Conservation (phyloP, 202 grass and related monocot species). For the Saccharum hybrid region DNA sequence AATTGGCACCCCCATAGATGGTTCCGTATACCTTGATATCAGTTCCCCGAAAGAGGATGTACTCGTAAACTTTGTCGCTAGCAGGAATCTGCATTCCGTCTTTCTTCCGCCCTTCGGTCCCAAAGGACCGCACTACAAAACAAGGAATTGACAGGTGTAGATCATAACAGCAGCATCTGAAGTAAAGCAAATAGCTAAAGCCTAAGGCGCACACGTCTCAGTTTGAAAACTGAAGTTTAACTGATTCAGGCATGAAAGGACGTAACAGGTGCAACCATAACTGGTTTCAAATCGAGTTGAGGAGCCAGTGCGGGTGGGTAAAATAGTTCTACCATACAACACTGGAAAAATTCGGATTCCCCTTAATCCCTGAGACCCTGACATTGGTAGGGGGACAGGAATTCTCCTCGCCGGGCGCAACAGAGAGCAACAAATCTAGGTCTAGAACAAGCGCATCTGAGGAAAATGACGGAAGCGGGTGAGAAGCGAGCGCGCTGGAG, state of each 20-base stretch:
- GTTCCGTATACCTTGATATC: constrained; percentile 73
- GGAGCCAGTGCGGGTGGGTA: background rate
- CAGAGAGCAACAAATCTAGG: constrained; percentile 37
- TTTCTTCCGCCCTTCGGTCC: constrained; percentile 85
- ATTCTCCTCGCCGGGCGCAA: background rate
- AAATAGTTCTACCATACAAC: background rate
- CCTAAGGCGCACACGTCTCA: background rate
- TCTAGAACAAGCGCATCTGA: constrained; percentile 39
- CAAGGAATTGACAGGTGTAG: constrained; percentile 25
- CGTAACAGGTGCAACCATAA: background rate
- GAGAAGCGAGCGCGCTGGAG: background rate
- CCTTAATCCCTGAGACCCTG: background rate
- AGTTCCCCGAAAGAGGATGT: constrained; percentile 78
- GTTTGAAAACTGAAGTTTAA: background rate
- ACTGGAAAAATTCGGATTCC: background rate
- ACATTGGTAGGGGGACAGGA: background rate
- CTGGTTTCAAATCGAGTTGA: background rate
- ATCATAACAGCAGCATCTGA: background rate
- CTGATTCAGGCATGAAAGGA: background rate
- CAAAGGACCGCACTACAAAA: constrained; percentile 74
- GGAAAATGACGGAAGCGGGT: background rate
- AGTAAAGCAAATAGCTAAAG: background rate
- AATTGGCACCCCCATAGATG: background rate
- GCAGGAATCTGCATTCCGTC: constrained; percentile 74
- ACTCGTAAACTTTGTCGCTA: constrained; percentile 78